Conservation (phyloP, 495 filamentous ascomycete genomes). For the Hyphodiscus hymeniophilus region DNA sequence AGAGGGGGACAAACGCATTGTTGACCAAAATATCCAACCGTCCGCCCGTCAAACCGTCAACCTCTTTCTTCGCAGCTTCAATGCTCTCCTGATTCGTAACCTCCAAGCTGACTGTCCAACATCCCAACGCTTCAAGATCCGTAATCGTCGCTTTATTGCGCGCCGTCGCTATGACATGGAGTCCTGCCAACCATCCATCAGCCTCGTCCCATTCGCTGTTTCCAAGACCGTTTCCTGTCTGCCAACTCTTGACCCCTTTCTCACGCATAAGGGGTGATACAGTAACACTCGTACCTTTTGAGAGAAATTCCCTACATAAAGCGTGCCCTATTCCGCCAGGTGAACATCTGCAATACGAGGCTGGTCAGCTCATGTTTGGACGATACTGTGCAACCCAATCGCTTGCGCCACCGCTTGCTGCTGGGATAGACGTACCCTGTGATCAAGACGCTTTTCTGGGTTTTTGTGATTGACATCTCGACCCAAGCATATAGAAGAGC, state of each 20-base stretch:
- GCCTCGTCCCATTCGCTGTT: not conserved
- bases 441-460: slow-evolving; percentile 40
- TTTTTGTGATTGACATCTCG: not conserved
- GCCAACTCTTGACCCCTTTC: too few relatives aligned
- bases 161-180: slow-evolving; percentile 40
- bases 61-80: slow-evolving; percentile 34
- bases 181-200: slow-evolving; percentile 28
- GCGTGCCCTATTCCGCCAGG: slow-evolving; percentile 46
- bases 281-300: slow-evolving; percentile 27
- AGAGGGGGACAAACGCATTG: slow-evolving; percentile 43
- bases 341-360: slow-evolving; percentile 34
- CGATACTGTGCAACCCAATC: not conserved
- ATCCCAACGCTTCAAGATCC: slow-evolving; percentile 36
- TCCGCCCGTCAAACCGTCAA: slow-evolving; percentile 43
- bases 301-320: slow-evolving; percentile 40
- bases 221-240: too few relatives aligned
- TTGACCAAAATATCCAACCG: slow-evolving; percentile 59
- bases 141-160: slow-evolving; percentile 35
- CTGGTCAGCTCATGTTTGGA: not conserved
- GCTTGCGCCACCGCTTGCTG: too few relatives aligned
- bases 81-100: slow-evolving; percentile 45
- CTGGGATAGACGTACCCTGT: slow-evolving; percentile 32
- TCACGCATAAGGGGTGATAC: too few relatives aligned
- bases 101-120: slow-evolving; percentile 39
- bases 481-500: not conserved